phyloP scores from a whole-genome alignment of 179 eudicot genomes.

The Spergularia azorica region DNA sequence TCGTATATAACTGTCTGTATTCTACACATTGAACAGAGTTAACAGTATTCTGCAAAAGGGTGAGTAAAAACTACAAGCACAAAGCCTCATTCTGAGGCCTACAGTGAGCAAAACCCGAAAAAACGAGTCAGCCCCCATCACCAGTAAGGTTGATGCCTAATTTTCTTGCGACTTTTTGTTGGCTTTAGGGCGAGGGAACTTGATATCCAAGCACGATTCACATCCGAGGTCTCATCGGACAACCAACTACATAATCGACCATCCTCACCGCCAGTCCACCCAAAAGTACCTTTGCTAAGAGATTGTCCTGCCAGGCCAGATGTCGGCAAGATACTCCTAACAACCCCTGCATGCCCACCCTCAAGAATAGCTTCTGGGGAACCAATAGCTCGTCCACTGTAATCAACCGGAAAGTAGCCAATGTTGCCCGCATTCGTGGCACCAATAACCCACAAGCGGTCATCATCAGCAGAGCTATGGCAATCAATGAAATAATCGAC shows the following conservation, averaged over 20 bases:
- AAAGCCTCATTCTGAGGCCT: background rate
- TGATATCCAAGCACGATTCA: conserved; percentile 75
- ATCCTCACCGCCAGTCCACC: conserved; percentile 99
- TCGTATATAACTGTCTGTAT: background rate
- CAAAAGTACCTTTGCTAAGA: conserved; percentile 55
- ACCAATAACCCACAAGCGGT: conserved; percentile 77
- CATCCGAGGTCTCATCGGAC: conserved; percentile 58
- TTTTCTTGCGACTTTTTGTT: conserved; percentile 48
- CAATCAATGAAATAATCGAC: conserved; percentile 97
- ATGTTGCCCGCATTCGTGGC: conserved; percentile 81
- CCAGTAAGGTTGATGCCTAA: conserved; percentile 71
- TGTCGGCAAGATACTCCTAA: conserved; percentile 71
- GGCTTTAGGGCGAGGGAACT: conserved; percentile 53
- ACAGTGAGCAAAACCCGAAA: background rate
- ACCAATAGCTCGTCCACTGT: conserved; percentile 40
- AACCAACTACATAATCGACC: conserved; percentile 96
- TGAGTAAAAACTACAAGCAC: background rate
- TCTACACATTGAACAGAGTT: conserved; percentile 3
- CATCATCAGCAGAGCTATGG: conserved; percentile 59
- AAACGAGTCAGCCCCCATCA: background rate
- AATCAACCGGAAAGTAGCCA: conserved; percentile 83
- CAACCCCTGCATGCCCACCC: conserved; percentile 81
- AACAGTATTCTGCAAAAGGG: background rate
- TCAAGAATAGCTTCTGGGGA: conserved; percentile 83
- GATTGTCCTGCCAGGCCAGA: conserved; percentile 31